Conservation (phyloP, 148 eudicot species). For the Persicaria tinctoria region DNA sequence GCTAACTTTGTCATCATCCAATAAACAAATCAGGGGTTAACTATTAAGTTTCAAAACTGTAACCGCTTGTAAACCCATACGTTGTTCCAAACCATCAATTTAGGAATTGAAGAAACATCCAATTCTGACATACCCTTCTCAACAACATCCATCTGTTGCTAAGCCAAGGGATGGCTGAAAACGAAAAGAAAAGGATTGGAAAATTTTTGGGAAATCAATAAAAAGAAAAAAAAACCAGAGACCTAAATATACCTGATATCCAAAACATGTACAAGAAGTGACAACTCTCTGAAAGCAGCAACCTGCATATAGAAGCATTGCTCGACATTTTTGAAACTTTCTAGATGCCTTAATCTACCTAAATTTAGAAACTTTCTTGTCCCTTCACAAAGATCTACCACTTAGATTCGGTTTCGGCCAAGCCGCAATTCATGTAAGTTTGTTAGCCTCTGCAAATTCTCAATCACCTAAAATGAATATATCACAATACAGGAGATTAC, state of each 20-base stretch:
- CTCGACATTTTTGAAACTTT: neutral
- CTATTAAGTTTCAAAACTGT: neutral
- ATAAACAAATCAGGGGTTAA: neutral
- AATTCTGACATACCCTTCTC: conserved; percentile 76
- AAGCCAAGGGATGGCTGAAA: conserved; percentile 84
- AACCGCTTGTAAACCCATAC: conserved; percentile 21
- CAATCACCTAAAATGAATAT: no score
- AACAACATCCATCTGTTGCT: conserved; percentile 80
- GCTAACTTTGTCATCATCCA: neutral
- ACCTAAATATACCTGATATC: conserved; percentile 61
- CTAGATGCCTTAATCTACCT: no score
- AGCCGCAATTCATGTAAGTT: no score
- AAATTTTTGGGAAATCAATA: neutral
- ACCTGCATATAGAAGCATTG: conserved; percentile 42
- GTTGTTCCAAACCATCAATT: conserved; percentile 89
- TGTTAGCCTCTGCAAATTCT: no score
- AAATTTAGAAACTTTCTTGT: no score
- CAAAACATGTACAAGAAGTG: conserved; percentile 86
- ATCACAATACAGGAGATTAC: no score
- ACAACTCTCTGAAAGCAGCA: conserved; percentile 97
- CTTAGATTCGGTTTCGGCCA: no score
- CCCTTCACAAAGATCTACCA: no score
- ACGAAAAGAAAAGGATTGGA: conserved; percentile 16
- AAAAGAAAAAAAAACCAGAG: neutral
- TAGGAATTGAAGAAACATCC: conserved; percentile 69